Base-by-base conservation (phyloP, 768 basidiomycete species). In the Udeniomyces megalosporus region DNA sequence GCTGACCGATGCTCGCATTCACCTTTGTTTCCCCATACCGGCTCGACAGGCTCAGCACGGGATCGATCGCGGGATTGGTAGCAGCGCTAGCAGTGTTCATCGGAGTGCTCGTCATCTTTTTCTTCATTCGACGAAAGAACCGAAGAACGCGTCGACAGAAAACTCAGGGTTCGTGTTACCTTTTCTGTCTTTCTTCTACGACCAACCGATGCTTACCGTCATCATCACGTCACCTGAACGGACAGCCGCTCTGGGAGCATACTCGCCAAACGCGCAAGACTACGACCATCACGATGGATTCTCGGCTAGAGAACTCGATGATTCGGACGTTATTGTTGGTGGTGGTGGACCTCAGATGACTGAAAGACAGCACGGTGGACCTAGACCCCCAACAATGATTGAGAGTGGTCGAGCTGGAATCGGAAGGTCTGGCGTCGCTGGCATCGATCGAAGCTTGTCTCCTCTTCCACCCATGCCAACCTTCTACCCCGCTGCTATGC, bases 381-480 rank as follows among this genome's bases (percentile, higher is more conserved):
- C 55, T 3, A 46, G 55, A 28, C 55, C 55, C 4, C 55, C 55
- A 15, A 57, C 55, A 24, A 57, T 57, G 55, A 57, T 57, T 28
- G 55, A 57, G 44, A 26, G 22, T 22, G 55, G 55, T 3, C 55
- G 55, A 14, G 55, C 55, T 4, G 55, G 55, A 14, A 57, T 57
- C 35, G 55, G 55, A 8, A 8, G 38, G 38, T 42, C 38, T 8
- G 17, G 17, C 38, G 38, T 42, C 38, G 38, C 10, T 8, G 38
- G 38, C 10, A 42, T 42, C 38, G 38, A 17, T 42, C 10, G 10
- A 42, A 17, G 38, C 38, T 42, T 17, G n/a, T 42, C 38, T 42
- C 38, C 38, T 42, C 10, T 42, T 42, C 38, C 38, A 8, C 38
- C 38, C 17, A 42, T 42, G 38, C 38, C 38, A 17, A 8, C 38